Evolutionary conservation across 2,329 filamentous ascomycete species (phyloP).

Genomic region (Tolypocladium inflatum): DNA sequence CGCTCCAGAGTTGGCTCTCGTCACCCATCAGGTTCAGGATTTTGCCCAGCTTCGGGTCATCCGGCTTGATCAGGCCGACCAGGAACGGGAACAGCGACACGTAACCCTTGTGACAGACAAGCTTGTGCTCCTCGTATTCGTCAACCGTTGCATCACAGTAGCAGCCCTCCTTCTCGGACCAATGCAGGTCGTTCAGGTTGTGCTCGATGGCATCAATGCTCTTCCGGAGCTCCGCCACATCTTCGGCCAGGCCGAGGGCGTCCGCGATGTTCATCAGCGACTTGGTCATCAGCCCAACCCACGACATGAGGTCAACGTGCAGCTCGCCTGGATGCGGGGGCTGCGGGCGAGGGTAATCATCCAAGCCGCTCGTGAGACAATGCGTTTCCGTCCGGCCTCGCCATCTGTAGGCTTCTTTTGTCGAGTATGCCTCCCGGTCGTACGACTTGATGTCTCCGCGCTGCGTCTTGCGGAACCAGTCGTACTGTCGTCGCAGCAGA

Average conservation of each 20-base stretch:
- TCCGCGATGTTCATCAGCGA: slow-evolving; percentile 74
- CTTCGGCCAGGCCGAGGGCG: slow-evolving; percentile 66
- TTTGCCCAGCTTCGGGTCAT: slow-evolving; percentile 65
- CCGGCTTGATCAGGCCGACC: slow-evolving; percentile 64
- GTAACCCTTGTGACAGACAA: slow-evolving; percentile 96
- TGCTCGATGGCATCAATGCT: slow-evolving; percentile 68
- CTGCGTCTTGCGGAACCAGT: slow-evolving; percentile 93
- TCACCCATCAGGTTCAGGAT: slow-evolving; percentile 71
- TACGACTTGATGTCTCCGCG: slow-evolving; percentile 83
- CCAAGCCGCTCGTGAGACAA: slow-evolving; percentile 84
- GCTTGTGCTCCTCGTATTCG: slow-evolving; percentile 79
- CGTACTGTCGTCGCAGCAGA: slow-evolving; percentile 77
- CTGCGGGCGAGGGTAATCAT: slow-evolving; percentile 91
- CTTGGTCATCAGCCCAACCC: slow-evolving; percentile 94
- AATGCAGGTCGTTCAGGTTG: slow-evolving; percentile 91
- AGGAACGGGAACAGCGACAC: slow-evolving; percentile 90
- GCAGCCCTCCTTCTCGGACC: slow-evolving; percentile 68
- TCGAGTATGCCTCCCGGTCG: slow-evolving; percentile 78
- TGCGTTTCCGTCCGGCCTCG: slow-evolving; percentile 79
- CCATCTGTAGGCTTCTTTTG: slow-evolving; percentile 93
- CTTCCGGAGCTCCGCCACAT: slow-evolving; percentile 61
- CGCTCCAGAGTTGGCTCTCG: slow-evolving; percentile 81
- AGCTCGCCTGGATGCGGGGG: slow-evolving; percentile 93
- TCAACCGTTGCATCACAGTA: slow-evolving; percentile 96
- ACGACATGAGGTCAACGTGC: slow-evolving; percentile 87